Base-by-base conservation (phyloP, 2,329 filamentous ascomycete species). In the Ceratocystis huliohia region DNA sequence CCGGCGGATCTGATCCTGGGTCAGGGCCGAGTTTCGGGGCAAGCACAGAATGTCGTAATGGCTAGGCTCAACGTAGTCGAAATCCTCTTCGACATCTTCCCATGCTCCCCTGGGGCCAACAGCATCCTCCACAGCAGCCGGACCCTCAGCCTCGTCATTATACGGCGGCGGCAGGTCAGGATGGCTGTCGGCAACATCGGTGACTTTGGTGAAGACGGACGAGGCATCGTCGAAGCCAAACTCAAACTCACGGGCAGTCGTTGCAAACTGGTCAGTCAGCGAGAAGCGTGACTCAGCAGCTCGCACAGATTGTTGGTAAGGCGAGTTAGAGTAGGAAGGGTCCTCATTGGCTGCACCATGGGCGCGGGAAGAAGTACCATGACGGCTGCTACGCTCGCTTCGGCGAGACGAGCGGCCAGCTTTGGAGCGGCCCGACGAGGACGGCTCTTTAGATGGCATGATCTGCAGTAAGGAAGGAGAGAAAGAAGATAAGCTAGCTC, bases 161-260 rank as follows among this genome's bases (percentile, higher is more conserved):
- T 59, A 30, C 6, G 28, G 56, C 15, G 28, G 56, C 6, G 28
- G 56, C 15, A 3, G 56, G n/a, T 59, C 56, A 70, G 41, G 70
- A 70, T 13, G 22, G 41, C 3, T 44, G 10, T 57, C 66, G 25
- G 45, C 66, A 33, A 50, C 62, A 61, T 68, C 66, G 5, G 69
- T 72, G 61, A 66, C 67, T 44, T 73, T 73, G 30, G 78, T 77
- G 65, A 76, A 72, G 56, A 79, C 71, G 20, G 78, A 80, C 50
- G 77, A 78, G 22, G 73, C 75, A 68, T 81, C 79, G 70, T 81
- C 79, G 66, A 78, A 78, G 69, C 75, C 79, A 64, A 80, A 78
- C 61, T 79, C 78, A 63, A 76, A 78, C 67, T 80, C 78, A 61
- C 74, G 74, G 41, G 78, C 73, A 5, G 79, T 81, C 45, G 77